Evolutionary conservation across 2,329 filamentous ascomycete genomes (phyloP).

Genomic region (Colletotrichum ledebouriae): DNA sequence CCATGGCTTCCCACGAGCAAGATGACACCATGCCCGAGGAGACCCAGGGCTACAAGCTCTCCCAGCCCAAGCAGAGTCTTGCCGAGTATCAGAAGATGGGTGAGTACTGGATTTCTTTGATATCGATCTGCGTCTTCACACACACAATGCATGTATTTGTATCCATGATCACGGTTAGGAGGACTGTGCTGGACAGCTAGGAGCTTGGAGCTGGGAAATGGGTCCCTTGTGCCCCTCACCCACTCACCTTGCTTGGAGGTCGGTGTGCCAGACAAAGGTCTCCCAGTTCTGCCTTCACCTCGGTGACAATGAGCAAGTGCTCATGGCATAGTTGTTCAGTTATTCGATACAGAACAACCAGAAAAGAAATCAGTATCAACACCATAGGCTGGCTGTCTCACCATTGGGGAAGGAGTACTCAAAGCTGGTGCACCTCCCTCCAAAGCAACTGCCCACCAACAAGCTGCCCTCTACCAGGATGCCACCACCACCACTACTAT

Average conservation of each 20-base stretch:
- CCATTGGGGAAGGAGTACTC: constrained; percentile 19
- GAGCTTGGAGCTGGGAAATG: constrained; percentile 4
- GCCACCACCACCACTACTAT: constrained; percentile 10
- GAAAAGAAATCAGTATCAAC: not conserved
- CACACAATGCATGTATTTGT: constrained; percentile 3
- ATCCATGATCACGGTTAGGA: not conserved
- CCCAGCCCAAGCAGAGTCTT: constrained; percentile 95
- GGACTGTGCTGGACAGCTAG: not conserved
- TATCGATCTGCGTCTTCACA: not conserved
- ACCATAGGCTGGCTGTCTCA: not conserved
- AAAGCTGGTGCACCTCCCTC: constrained; percentile 17
- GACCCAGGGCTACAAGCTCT: constrained; percentile 97
- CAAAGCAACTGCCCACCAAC: constrained; percentile 19
- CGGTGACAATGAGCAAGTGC: constrained; percentile 7
- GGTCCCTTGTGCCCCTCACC: constrained; percentile 31
- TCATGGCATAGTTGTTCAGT: not conserved
- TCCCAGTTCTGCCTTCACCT: constrained; percentile 12
- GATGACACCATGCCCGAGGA: constrained; percentile 89
- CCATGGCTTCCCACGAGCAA: constrained; percentile 74
- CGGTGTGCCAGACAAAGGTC: constrained; percentile 14
- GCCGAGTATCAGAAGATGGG: constrained; percentile 95
- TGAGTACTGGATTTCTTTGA: constrained; percentile 62
- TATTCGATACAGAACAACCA: constrained; percentile 5
- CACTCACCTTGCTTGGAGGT: constrained; percentile 15
- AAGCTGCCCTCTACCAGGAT: constrained; percentile 24